Percentiles rank a stretch among this genome's conserved stretches.
Evolutionary conservation across 2,329 filamentous ascomycete species (phyloP).

Genomic region (Dryadomyces quercivorus): DNA sequence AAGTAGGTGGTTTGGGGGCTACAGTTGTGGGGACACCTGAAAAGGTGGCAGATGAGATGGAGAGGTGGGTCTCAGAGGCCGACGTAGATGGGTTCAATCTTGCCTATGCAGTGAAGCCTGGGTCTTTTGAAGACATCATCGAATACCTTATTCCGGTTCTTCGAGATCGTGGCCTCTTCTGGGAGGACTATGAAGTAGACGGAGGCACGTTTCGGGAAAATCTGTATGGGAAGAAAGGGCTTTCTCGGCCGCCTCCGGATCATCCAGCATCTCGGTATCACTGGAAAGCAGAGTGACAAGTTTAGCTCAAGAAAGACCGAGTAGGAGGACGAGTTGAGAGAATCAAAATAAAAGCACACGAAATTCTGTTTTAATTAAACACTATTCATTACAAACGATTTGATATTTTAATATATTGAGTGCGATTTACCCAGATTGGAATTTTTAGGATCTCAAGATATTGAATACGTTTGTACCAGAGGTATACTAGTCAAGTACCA

Average conservation of each 20-base stretch:
- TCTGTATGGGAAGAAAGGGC: slow-evolving; percentile 22
- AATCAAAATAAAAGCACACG: no score
- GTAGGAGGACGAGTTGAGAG: no score
- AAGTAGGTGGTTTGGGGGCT: slow-evolving; percentile 13
- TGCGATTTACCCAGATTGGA: no score
- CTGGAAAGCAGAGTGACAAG: slow-evolving; percentile 21
- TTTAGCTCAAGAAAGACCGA: no score
- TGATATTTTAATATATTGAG: no score
- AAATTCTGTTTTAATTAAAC: no score
- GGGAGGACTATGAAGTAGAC: slow-evolving; percentile 26
- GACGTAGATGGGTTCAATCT: slow-evolving; percentile 69
- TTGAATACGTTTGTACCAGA: no score
- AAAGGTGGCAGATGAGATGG: slow-evolving; percentile 56
- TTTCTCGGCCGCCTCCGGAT: slow-evolving; percentile 22
- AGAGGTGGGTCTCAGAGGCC: slow-evolving; percentile 55
- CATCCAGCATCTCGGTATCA: slow-evolving; percentile 27
- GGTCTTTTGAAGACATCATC: slow-evolving; percentile 53
- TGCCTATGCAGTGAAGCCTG: slow-evolving; percentile 31
- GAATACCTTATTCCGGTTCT: slow-evolving; percentile 53
- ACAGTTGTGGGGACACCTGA: slow-evolving; percentile 48
- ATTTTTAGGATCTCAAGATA: no score
- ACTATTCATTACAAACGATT: no score
- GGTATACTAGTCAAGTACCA: no score
- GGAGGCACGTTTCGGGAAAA: slow-evolving; percentile 5
- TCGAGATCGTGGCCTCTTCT: slow-evolving; percentile 42